Evolutionary conservation across 176 grass and related monocot species (phyloP), one percentile per base, ranked within the genome.

Genomic region (Avena sativa): DNA sequence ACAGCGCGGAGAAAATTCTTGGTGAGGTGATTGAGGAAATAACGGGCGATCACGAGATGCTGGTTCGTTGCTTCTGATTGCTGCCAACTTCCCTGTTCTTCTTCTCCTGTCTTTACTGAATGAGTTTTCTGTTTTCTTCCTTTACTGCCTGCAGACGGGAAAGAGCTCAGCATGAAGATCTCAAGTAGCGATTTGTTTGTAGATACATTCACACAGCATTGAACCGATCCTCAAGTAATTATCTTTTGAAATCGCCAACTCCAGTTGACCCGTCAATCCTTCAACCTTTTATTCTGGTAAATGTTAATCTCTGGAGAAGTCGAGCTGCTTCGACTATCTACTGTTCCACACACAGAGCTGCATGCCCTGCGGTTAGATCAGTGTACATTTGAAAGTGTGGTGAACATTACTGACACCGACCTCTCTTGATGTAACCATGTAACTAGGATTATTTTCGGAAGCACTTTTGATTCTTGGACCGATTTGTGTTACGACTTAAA

Each of bases 11-110:
- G 17, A 95, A 98, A 78, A 20, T 95, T 87, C 92, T 98, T 17
- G 70, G 78, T 17, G 96, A 94, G 71, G 89, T 98, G 44, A 92
- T 98, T 20, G 96, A 92, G 49, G 96, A 98, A 87, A 98, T 98
- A 81, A 94, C 88, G 79, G 96, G 96, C 6, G 96, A 98, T 65
- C 96, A 98, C 61, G 93, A 98, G 76, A 91, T 94, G 96, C 84
- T 98, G 92, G 96, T 98, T 79, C 72, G 90, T 89, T 66, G 79
- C 46, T 86, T 90, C 26, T 82, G 19, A 38, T 34, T 52, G 7
- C 21, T 81, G 34, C n/a, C 9, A 76, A 85, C 58, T n/a, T 73
- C 20, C 58, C 1, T 19, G 21, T 23, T 63, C 20, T 77, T 62
- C 14, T 82, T 72, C 9, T 93, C 64, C 47, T 76, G 6, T 56